Base-by-base conservation (phyloP, 2,329 filamentous ascomycete species). In the Aureobasidium melanogenum region DNA sequence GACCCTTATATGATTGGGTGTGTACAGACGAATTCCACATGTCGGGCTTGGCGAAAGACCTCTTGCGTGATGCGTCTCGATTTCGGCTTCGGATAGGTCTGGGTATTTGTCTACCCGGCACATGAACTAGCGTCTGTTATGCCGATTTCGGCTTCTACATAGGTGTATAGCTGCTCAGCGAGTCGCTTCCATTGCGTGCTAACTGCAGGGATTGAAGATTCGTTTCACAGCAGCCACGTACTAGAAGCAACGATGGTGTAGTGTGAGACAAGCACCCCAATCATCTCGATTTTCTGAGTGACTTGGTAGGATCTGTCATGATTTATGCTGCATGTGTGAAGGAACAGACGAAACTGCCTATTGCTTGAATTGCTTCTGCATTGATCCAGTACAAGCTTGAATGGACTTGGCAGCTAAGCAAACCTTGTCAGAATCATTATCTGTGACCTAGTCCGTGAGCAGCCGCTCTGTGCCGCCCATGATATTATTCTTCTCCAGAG, bases 1-100 rank as follows among this genome's bases (percentile, higher is more conserved):
- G 54, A 57, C 22, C n/a, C 32, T 30, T 47, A 47, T 19, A 38
- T 57, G 54, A 57, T 57, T 57, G 41, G 54, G 54, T 41, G 24
- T 47, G 44, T 30, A 54, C 36, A 54, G 14, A 24, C 36, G 19
- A 17, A 41, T 39, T 52, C n/a, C 30, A 52, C 12, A 24, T 9
- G 3, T n/a, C 41, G 22, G 34, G 9, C 50, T 54, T 54, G 50
- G 50, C 50, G 12, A n/a, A 54, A 24, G 22, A 41, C 14, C n/a
- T 28, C 15, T n/a, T n/a, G 10, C 17, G 12, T 22, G 43, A 22
- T 38, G 19, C 34, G 5, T 19, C 9, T 41, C 36, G 34, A 30
- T 6, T 38, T 39, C 50, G 50, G 50, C 50, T 54, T 28, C 14
- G 17, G 50, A 51, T 36, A 9, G 28, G 5, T 3, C 22, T 26